These are phyloP conservation scores for Populus hybrid DNA, from an alignment of 441 rosid species.

Conservation along the genomic window DNA sequence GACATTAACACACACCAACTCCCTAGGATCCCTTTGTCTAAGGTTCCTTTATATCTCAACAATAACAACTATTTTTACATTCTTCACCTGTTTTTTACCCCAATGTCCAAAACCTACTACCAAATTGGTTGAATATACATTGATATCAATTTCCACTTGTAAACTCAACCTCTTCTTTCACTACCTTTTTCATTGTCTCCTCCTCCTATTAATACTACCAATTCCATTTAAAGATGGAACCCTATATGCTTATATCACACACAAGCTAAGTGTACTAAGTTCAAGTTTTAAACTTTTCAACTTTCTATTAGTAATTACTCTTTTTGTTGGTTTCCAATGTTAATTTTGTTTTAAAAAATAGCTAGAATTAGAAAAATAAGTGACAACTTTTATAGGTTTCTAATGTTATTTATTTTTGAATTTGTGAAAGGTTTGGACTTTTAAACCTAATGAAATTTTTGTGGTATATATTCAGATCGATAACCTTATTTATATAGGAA, in stretches of 20 bases:
- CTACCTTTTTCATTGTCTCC: constrained; percentile 17
- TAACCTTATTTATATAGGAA: constrained; percentile 66
- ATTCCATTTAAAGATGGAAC: constrained; percentile 40
- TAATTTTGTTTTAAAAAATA: not conserved
- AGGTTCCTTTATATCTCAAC: constrained; percentile 8
- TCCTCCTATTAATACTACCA: constrained; percentile 11
- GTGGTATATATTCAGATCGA: constrained; percentile 47
- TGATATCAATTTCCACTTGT: not conserved
- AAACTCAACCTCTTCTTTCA: not conserved
- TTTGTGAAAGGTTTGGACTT: not conserved
- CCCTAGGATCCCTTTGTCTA: constrained; percentile 29
- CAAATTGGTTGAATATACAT: not conserved
- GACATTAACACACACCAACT: not conserved
- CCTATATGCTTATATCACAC: constrained; percentile 86
- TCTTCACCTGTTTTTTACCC: not conserved
- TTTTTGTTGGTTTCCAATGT: not conserved
- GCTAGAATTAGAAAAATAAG: not conserved
- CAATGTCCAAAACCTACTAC: not conserved
- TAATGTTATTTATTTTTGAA: not conserved
- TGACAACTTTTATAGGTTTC: not conserved
- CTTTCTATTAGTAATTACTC: not conserved
- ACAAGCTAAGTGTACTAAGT: constrained; percentile 82
- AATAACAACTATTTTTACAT: not conserved
- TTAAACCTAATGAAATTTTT: not conserved
- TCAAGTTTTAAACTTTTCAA: constrained; percentile 6